These are phyloP conservation scores for Acanthamoeba sp. DNA, from an alignment of 208 protist genomes.

Conservation along the genomic window DNA sequence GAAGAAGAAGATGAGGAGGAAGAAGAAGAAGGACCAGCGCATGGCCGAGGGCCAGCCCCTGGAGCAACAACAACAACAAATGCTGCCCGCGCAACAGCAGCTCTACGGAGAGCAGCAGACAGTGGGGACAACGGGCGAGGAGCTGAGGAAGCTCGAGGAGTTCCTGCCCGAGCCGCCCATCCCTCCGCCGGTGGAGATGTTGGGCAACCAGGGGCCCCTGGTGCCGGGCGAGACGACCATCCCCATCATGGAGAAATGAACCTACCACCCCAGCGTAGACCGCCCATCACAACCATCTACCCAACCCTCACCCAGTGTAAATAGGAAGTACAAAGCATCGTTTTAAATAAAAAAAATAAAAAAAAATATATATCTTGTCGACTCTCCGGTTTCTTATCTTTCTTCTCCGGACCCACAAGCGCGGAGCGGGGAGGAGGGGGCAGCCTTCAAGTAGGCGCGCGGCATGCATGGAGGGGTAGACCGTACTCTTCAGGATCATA, in stretches of 20 bases:
- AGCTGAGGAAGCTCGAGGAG: not conserved
- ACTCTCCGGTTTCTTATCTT: not conserved
- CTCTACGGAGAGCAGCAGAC: not conserved
- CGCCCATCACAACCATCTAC: not conserved
- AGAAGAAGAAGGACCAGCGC: not conserved
- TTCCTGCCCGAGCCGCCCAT: slow-evolving; percentile 5
- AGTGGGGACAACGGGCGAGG: not conserved
- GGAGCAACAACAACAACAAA: not conserved
- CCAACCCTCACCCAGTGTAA: not conserved
- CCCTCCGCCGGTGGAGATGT: not conserved
- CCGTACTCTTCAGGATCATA: not conserved
- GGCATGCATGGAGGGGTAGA: not conserved
- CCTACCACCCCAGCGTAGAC: not conserved
- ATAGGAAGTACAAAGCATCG: too few species aligned
- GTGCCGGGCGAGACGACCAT: not conserved
- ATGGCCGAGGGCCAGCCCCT: not conserved
- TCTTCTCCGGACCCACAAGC: not conserved
- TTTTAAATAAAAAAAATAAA: too few species aligned
- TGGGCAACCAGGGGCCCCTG: not conserved
- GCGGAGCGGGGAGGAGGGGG: too few species aligned
- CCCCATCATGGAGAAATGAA: not conserved
- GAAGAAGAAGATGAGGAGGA: not conserved
- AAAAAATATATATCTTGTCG: too few species aligned
- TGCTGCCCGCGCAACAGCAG: not conserved
- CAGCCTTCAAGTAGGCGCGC: not conserved